phyloP scores from a whole-genome alignment of 768 basidiomycete genomes.

The Trametes maxima region DNA sequence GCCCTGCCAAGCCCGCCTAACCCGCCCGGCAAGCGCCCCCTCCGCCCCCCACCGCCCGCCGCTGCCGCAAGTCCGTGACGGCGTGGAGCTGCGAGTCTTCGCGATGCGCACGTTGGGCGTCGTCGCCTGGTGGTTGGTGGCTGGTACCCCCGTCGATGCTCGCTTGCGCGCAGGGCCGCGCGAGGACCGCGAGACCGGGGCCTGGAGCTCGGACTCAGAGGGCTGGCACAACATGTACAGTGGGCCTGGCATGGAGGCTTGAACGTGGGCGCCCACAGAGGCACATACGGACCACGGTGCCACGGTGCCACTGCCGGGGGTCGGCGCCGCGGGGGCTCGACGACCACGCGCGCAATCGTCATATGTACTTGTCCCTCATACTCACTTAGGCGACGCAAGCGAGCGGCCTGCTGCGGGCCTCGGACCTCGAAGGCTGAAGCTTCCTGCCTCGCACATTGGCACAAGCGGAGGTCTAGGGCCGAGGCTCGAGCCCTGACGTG shows the following conservation, averaged over 20 bases:
- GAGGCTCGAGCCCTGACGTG: neutral
- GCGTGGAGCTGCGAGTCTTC: too few species aligned
- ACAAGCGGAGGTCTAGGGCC: neutral
- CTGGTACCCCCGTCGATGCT: too few species aligned
- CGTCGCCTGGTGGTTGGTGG: too few species aligned
- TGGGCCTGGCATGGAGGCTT: too few species aligned
- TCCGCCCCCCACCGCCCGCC: neutral
- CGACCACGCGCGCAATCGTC: neutral
- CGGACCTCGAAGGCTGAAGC: neutral
- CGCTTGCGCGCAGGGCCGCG: neutral
- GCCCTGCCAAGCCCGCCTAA: neutral
- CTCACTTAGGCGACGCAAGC: neutral
- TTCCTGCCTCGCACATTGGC: too few species aligned
- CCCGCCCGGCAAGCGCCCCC: neutral
- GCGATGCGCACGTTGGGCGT: too few species aligned
- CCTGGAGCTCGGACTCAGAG: too few species aligned
- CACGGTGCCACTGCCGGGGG: too few species aligned
- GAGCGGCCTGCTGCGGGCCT: neutral
- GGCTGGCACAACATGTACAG: too few species aligned
- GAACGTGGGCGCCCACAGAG: conserved; percentile 2
- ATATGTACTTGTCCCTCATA: too few species aligned
- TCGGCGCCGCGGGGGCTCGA: neutral
- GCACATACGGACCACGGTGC: conserved; percentile 5
- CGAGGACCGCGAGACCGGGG: neutral
- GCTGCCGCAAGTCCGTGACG: neutral